Evolutionary conservation across 805 yeast genomes (phyloP).

Genomic region (Monosporozyma yasuniensis): DNA sequence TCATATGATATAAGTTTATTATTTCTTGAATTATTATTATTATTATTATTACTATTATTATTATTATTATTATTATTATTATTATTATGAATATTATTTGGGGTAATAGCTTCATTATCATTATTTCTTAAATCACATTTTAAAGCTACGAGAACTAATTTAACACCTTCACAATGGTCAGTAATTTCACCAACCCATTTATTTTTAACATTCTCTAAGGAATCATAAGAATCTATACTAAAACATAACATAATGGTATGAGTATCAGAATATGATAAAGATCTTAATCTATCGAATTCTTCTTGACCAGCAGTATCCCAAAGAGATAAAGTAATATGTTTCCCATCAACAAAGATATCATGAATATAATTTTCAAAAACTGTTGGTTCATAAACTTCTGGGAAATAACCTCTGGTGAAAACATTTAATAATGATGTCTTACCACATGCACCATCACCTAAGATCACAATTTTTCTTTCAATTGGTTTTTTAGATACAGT

Average conservation of each 20-base stretch:
- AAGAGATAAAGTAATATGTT: constrained; percentile 82
- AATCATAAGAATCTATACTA: constrained; percentile 82
- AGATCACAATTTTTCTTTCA: constrained; percentile 74
- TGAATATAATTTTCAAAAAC: constrained; percentile 97
- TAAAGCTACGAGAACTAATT: constrained; percentile 86
- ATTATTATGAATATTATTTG: constrained; percentile 20
- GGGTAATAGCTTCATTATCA: constrained; percentile 29
- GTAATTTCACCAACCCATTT: constrained; percentile 91
- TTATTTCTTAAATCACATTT: constrained; percentile 83
- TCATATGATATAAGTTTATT: constrained; percentile 71
- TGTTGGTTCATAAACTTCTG: constrained; percentile 89
- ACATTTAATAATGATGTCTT: constrained; percentile 87
- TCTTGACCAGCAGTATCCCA: constrained; percentile 99
- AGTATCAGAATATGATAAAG: constrained; percentile 83
- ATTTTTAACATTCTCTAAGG: constrained; percentile 85
- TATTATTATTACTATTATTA: constrained; percentile 18
- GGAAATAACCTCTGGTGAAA: constrained; percentile 81
- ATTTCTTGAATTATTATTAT: constrained; percentile 28
- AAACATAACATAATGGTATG: constrained; percentile 86
- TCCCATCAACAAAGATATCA: constrained; percentile 84
- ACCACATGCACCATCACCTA: constrained; percentile 97
- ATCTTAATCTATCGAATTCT: constrained; percentile 89
- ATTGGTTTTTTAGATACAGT: not conserved
- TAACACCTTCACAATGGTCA: constrained; percentile 90
- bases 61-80: constrained; percentile 19